phyloP scores from a whole-genome alignment of 2,329 filamentous ascomycete genomes.

The Didymella arachidicola region DNA sequence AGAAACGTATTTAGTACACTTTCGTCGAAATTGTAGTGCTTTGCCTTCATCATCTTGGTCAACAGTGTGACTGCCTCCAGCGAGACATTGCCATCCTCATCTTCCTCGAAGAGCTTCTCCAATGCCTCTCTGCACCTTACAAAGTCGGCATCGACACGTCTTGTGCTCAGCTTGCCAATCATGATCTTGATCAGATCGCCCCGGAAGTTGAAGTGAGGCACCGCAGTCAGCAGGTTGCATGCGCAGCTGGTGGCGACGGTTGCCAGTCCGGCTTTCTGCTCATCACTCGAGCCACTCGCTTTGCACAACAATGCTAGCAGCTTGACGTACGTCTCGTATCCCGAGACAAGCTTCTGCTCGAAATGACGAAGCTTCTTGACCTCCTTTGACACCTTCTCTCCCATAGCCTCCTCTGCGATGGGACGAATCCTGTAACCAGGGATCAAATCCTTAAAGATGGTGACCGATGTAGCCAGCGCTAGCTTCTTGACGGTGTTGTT shows the following conservation, averaged over 20 bases:
- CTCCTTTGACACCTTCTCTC: conserved; percentile 88
- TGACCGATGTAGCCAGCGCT: conserved; percentile 82
- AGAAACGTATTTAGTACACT: conserved; percentile 89
- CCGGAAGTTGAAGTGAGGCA: conserved; percentile 98
- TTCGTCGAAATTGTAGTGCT: conserved; percentile 83
- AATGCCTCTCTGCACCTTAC: conserved; percentile 78
- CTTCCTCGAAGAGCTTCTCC: conserved; percentile 81
- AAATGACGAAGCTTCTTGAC: conserved; percentile 82
- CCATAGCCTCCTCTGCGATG: conserved; percentile 74
- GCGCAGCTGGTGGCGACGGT: conserved; percentile 85
- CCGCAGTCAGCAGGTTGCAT: conserved; percentile 78
- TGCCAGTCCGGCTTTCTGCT: conserved; percentile 60
- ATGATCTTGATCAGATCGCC: conserved; percentile 86
- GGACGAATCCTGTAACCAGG: conserved; percentile 95
- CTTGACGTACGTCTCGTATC: conserved; percentile 85
- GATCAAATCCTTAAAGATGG: conserved; percentile 94
- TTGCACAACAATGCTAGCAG: conserved; percentile 74
- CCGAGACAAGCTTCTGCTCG: conserved; percentile 84
- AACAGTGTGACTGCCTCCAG: conserved; percentile 85
- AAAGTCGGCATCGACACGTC: conserved; percentile 76
- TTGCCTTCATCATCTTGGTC: conserved; percentile 93
- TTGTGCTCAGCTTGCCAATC: conserved; percentile 79
- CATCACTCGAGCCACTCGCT: conserved; percentile 54
- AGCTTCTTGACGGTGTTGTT: conserved; percentile 83
- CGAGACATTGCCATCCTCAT: conserved; percentile 88